Conservation (phyloP, 108 stramenopile genomes). For the Nitzschia inconspicua region DNA sequence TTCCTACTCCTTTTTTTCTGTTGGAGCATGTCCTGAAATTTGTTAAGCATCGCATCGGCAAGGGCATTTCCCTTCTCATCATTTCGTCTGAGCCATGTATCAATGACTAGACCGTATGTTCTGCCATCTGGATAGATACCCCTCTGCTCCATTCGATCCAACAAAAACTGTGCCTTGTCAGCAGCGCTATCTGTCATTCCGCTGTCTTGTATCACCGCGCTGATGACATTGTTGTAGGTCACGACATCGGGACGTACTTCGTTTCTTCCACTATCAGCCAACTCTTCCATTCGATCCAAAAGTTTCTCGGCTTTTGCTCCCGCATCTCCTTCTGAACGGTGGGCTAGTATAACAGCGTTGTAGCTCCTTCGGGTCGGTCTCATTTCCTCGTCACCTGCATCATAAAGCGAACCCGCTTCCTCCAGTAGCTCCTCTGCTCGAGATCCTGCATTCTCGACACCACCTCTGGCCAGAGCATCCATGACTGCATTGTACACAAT, state of each 20-base stretch:
- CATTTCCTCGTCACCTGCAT: constrained; percentile 29
- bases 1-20: constrained; percentile 2
- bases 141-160: constrained; percentile 19
- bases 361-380: constrained; percentile 39
- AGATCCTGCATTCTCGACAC: constrained; percentile 27
- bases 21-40: constrained; percentile 19
- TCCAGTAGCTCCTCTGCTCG: constrained; percentile 43
- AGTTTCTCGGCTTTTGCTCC: constrained; percentile 5
- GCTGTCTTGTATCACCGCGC: constrained; percentile 2
- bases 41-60: constrained; percentile 15
- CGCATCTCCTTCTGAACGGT: constrained; percentile 1
- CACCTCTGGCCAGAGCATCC: constrained; percentile 35
- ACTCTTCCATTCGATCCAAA: constrained; percentile 6
- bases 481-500: constrained; percentile 42
- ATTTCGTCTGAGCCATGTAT: constrained; percentile 19
- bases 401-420: constrained; percentile 38
- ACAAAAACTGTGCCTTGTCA: constrained; percentile 15
- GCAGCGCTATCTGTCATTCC: constrained; percentile 8
- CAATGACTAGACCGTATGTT: constrained; percentile 22
- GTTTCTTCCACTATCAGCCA: constrained; percentile 1
- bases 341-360: constrained; percentile 40
- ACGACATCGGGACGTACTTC: constrained; percentile 5
- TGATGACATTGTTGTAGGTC: constrained; percentile 9
- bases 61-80: constrained; percentile 25
- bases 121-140: constrained; percentile 17